phyloP scores from a whole-genome alignment of 1,139 yeast genomes.

The Pichia sp. region DNA sequence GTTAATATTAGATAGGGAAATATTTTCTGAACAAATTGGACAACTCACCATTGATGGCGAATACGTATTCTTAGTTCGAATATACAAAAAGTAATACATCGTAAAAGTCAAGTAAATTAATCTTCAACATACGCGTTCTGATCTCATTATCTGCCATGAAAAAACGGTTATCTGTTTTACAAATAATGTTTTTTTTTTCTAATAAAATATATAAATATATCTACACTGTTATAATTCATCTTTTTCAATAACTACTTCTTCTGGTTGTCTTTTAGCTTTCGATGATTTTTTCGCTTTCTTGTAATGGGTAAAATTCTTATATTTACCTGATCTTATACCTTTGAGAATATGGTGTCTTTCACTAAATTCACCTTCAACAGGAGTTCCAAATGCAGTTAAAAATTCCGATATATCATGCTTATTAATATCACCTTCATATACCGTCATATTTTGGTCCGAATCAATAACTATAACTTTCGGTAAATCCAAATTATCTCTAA shows the following conservation, averaged over 20 bases:
- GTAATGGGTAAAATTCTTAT: conserved; percentile 21
- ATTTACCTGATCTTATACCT: conserved; percentile 22
- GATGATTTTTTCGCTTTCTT: conserved; percentile 4
- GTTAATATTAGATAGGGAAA: conserved; percentile 25
- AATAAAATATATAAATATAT: neutral
- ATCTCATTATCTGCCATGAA: too few relatives aligned
- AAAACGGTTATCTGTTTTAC: too few relatives aligned
- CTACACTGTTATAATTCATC: conserved; percentile 19
- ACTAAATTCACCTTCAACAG: conserved; percentile 26
- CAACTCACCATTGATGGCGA: conserved; percentile 24
- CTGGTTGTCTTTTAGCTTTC: conserved; percentile 8
- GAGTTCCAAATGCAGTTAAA: conserved; percentile 17
- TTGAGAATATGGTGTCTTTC: conserved; percentile 18
- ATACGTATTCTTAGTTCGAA: conserved; percentile 3
- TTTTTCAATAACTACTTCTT: conserved; percentile 4
- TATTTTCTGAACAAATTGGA: conserved; percentile 28
- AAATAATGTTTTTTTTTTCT: too few relatives aligned
- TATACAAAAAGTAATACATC: too few relatives aligned
- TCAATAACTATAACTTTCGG: conserved; percentile 19
- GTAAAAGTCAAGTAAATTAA: too few relatives aligned
- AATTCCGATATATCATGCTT: conserved; percentile 20
- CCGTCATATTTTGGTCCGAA: conserved; percentile 10
- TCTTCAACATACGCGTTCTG: too few relatives aligned
- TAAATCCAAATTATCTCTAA: conserved; percentile 4
- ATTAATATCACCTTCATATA: conserved; percentile 17